Conservation (phyloP, 2,329 filamentous ascomycete species). For the Stachybotrys chartarum region DNA sequence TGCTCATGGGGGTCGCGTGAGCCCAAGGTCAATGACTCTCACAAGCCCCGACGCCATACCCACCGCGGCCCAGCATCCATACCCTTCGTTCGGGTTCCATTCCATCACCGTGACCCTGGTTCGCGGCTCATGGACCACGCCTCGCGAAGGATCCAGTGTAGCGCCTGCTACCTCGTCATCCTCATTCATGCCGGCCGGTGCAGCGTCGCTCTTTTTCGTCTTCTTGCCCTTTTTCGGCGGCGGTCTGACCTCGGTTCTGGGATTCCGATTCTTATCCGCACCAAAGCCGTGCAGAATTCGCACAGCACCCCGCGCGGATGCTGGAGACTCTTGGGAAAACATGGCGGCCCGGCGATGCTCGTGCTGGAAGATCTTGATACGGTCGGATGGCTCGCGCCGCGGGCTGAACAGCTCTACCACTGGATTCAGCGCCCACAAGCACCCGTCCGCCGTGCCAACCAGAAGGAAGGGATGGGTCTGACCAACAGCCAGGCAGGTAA, state of each 20-base stretch:
- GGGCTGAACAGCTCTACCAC: conserved; percentile 28
- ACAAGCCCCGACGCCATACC: conserved; percentile 62
- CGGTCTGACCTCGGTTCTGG: conserved; percentile 32
- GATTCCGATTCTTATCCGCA: conserved; percentile 41
- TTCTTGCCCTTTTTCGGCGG: conserved; percentile 27
- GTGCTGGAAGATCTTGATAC: conserved; percentile 41
- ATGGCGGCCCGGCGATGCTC: conserved; percentile 36
- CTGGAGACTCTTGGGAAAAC: conserved; percentile 19
- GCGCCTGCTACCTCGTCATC: conserved; percentile 25
- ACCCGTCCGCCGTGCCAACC: conserved; percentile 46
- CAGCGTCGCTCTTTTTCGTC: conserved; percentile 27
- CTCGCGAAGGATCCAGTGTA: conserved; percentile 30
- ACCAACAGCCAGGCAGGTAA: conserved; percentile 43
- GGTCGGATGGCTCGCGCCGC: conserved; percentile 23
- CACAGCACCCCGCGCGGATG: conserved; percentile 34
- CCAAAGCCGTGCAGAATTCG: conserved; percentile 46
- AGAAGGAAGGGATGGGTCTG: conserved; percentile 45
- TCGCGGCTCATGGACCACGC: conserved; percentile 52
- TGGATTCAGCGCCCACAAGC: conserved; percentile 39
- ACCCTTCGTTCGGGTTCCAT: conserved; percentile 64
- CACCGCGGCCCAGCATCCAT: conserved; percentile 59
- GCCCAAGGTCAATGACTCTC: conserved; percentile 57
- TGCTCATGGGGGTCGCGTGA: conserved; percentile 19
- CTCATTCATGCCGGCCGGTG: conserved; percentile 17
- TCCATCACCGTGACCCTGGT: conserved; percentile 54